phyloP scores from a whole-genome alignment of 768 basidiomycete species.

The Mycena maculata region DNA sequence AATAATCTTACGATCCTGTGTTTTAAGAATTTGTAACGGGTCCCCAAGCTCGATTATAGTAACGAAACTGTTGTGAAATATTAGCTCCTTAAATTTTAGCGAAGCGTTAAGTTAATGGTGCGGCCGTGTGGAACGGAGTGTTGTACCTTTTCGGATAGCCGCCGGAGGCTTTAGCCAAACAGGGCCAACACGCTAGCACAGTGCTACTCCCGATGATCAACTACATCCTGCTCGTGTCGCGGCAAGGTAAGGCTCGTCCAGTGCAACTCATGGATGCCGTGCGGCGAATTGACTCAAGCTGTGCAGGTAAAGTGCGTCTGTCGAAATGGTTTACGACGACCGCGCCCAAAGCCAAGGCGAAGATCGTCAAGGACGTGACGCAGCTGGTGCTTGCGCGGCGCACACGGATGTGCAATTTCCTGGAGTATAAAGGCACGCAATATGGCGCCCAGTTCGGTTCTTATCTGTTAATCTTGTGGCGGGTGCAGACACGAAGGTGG shows the following conservation, averaged over 20 bases:
- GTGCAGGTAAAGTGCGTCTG: constrained; percentile 79
- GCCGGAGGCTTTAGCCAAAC: not conserved
- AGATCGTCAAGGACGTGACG: constrained; percentile 91
- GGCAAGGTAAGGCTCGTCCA: constrained; percentile 76
- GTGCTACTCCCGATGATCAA: constrained; percentile 62
- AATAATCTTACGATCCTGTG: too few relatives aligned
- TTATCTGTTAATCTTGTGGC: not conserved
- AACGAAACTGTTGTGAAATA: too few relatives aligned
- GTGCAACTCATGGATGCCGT: not conserved
- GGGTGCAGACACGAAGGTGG: constrained; percentile 69
- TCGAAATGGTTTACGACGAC: constrained; percentile 91
- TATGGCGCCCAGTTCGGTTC: constrained; percentile 39
- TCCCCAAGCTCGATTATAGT: too few relatives aligned
- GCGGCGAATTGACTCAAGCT: constrained; percentile 4
- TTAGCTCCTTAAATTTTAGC: too few relatives aligned
- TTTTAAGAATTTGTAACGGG: too few relatives aligned
- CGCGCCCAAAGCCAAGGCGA: constrained; percentile 76
- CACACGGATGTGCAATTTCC: constrained; percentile 88
- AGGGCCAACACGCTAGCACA: not conserved
- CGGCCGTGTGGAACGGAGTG: too few relatives aligned
- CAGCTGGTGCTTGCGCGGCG: constrained; percentile 86
- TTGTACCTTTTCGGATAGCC: too few relatives aligned
- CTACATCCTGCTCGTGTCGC: constrained; percentile 85
- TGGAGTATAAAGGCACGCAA: constrained; percentile 83
- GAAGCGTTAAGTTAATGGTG: too few relatives aligned